phyloP scores from a whole-genome alignment of 2,329 filamentous ascomycete genomes.

The Apiospora marii region DNA sequence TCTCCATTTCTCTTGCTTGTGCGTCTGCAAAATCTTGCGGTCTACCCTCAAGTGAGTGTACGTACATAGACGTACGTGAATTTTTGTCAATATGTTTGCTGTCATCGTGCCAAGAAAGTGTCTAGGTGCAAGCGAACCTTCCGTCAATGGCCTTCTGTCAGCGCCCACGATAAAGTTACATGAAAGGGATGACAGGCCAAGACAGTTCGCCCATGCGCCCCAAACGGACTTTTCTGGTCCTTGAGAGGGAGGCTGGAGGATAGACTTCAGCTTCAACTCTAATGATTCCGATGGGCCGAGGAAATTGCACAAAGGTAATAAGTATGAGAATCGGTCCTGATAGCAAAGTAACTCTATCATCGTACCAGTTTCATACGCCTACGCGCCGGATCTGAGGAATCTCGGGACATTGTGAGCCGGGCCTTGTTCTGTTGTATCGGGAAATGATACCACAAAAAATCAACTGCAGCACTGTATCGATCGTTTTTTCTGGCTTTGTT shows the following conservation, averaged over 20 bases:
- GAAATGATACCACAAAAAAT: background rate
- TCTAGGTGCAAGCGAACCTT: background rate
- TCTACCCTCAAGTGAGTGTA: background rate
- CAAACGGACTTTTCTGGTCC: background rate
- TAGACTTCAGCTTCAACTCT: background rate
- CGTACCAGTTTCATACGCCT: background rate
- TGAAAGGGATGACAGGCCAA: conserved; percentile 21
- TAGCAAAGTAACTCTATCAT: background rate
- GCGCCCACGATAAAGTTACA: conserved; percentile 17
- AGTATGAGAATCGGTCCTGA: background rate
- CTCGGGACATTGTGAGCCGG: background rate
- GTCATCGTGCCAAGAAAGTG: background rate
- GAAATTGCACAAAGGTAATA: background rate
- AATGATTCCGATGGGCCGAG: background rate
- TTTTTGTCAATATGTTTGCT: background rate
- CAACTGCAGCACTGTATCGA: conserved; percentile 10
- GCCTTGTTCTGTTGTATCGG: background rate
- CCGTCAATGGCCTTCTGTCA: background rate
- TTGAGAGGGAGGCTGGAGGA: background rate
- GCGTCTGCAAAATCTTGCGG: background rate
- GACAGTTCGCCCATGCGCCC: conserved; percentile 10
- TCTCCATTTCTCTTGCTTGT: conserved; percentile 1
- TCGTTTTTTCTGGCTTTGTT: background rate
- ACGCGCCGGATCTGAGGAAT: background rate
- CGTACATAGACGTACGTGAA: background rate